phyloP scores from a whole-genome alignment of 768 basidiomycete genomes.

The Fomitopsis pulvina region DNA sequence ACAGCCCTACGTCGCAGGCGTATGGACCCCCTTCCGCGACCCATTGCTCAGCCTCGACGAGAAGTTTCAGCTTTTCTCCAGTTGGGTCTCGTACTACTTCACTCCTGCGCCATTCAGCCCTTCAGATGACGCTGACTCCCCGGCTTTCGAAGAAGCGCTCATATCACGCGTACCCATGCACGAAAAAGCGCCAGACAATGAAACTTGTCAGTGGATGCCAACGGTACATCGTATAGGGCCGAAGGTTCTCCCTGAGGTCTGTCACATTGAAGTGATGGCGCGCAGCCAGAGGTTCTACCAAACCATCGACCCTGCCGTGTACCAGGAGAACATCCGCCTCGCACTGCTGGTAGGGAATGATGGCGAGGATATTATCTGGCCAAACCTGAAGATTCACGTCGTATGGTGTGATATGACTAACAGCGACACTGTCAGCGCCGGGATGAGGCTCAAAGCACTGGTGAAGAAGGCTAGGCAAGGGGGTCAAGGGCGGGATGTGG shows the following conservation, averaged over 20 bases:
- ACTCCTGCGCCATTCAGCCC: neutral
- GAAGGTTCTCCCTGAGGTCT: neutral
- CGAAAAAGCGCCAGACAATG: neutral
- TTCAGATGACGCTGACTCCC: neutral
- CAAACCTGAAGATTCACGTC: neutral
- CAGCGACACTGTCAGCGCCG: neutral
- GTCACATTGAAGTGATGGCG: neutral
- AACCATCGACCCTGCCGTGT: neutral
- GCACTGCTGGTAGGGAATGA: neutral
- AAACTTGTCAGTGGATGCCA: neutral
- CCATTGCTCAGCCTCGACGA: neutral
- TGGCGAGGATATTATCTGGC: neutral
- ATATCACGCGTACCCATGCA: neutral
- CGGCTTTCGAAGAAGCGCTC: neutral
- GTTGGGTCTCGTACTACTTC: constrained; percentile 3
- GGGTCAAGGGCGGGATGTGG: neutral
- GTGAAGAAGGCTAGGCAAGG: neutral
- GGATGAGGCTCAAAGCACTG: neutral
- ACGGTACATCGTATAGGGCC: neutral
- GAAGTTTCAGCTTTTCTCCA: neutral
- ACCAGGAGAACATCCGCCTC: neutral
- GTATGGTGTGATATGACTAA: constrained; percentile 5
- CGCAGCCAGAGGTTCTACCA: neutral
- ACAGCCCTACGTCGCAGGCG: neutral
- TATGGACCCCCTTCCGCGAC: constrained; percentile 1